Evolutionary conservation across 2,329 filamentous ascomycete species (phyloP).

Genomic region (Epicoccum nigrum): DNA sequence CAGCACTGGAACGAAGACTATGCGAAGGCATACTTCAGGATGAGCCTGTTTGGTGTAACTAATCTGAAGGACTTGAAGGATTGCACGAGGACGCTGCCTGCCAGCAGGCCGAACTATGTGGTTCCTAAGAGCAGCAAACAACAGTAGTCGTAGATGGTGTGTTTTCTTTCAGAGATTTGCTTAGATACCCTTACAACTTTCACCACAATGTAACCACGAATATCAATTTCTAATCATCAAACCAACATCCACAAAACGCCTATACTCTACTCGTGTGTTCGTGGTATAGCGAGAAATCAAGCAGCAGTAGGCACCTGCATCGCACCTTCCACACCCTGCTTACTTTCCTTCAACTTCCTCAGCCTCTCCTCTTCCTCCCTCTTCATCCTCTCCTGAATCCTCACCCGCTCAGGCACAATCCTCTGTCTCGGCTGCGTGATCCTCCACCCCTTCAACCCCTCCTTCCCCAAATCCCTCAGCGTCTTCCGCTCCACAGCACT

Average conservation of each 20-base stretch:
- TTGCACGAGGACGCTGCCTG: slow-evolving; percentile 40
- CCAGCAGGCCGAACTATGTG: slow-evolving; percentile 15
- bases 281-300: not conserved
- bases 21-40: slow-evolving; percentile 40
- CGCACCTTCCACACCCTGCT: slow-evolving; percentile 16
- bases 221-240: too few species aligned
- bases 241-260: too few species aligned
- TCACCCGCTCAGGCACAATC: slow-evolving; percentile 58
- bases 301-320: slow-evolving; percentile 23
- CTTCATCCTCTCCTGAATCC: slow-evolving; percentile 59
- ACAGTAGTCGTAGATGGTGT: not conserved
- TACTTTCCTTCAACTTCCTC: slow-evolving; percentile 35
- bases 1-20: slow-evolving; percentile 40
- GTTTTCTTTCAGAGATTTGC: not conserved
- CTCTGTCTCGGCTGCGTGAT: slow-evolving; percentile 57
- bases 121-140: not conserved
- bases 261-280: not conserved
- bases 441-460: slow-evolving; percentile 59
- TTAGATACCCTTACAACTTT: slow-evolving; percentile 5
- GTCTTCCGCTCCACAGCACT: slow-evolving; percentile 64
- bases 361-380: slow-evolving; percentile 55
- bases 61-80: slow-evolving; percentile 33
- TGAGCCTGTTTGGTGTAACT: slow-evolving; percentile 37
- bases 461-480: slow-evolving; percentile 55
- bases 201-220: not conserved